Conservation (phyloP, 306 rosid genomes). For the Trichosanthes cucumerina region DNA sequence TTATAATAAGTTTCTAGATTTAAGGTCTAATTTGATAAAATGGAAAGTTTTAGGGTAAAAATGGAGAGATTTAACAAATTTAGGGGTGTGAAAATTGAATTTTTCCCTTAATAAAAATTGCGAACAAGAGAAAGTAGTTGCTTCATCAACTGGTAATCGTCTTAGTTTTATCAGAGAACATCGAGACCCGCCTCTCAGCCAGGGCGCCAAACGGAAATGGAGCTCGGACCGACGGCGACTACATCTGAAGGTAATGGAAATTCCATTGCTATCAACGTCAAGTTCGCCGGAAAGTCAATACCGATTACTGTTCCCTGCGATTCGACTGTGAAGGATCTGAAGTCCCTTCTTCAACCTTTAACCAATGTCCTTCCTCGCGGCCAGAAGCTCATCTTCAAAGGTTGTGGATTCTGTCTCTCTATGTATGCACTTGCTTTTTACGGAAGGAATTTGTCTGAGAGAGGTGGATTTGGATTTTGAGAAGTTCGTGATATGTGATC, state of each 20-base stretch:
- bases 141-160: neutral
- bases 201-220: neutral
- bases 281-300: conserved; percentile 49
- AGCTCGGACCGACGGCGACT: conserved; percentile 28
- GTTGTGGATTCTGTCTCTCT: conserved; percentile 22
- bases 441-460: neutral
- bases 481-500: conserved; percentile 18
- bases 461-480: neutral
- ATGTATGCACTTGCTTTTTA: neutral
- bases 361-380: conserved; percentile 91
- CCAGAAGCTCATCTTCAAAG: conserved; percentile 88
- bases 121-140: neutral
- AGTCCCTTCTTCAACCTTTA: conserved; percentile 61
- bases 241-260: conserved; percentile 7
- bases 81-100: too few species aligned
- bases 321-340: conserved; percentile 59
- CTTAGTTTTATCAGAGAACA: neutral
- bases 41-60: too few species aligned
- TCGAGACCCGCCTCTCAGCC: neutral
- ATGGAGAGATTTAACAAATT: too few species aligned
- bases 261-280: conserved; percentile 39
- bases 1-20: too few species aligned
- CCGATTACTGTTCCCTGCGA: conserved; percentile 48
- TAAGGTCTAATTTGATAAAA: too few species aligned
- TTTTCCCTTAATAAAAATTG: too few species aligned